A percentile compares a stretch with the other conserved stretches of the same genome.
Evolutionary conservation across 2,329 filamentous ascomycete genomes (phyloP).

Genomic region (Ceratocystiopsis sp.): DNA sequence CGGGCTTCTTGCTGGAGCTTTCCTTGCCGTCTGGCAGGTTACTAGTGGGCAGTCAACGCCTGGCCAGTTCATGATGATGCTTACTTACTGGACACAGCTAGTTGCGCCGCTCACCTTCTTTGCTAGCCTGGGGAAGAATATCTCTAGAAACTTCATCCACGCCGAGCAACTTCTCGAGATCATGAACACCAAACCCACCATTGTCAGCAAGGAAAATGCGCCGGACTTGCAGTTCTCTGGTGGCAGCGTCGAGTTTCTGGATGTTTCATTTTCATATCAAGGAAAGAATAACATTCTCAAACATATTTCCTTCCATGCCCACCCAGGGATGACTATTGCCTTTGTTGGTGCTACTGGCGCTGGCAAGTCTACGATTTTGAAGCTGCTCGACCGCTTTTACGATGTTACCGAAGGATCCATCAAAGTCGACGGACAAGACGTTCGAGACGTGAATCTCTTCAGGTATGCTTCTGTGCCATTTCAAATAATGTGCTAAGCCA

Average conservation of each 20-base stretch:
- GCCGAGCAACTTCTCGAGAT: slow-evolving; percentile 40
- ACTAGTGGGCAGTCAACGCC: slow-evolving; percentile 40
- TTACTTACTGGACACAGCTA: slow-evolving; percentile 60
- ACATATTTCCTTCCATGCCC: slow-evolving; percentile 31
- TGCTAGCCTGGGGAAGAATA: slow-evolving; percentile 34
- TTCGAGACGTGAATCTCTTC: slow-evolving; percentile 34
- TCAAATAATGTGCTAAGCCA: no score
- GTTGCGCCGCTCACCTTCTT: slow-evolving; percentile 58
- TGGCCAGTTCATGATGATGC: slow-evolving; percentile 52
- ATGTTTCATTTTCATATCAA: slow-evolving; percentile 42
- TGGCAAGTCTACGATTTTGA: slow-evolving; percentile 40
- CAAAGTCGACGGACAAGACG: slow-evolving; percentile 37
- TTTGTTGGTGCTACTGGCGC: slow-evolving; percentile 44
- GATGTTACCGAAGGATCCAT: slow-evolving; percentile 36
- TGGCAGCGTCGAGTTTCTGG: slow-evolving; percentile 36
- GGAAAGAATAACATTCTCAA: slow-evolving; percentile 40
- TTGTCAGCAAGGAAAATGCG: slow-evolving; percentile 34
- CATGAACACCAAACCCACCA: slow-evolving; percentile 38
- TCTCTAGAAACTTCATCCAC: slow-evolving; percentile 39
- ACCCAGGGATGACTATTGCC: slow-evolving; percentile 36
- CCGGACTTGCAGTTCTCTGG: slow-evolving; percentile 31
- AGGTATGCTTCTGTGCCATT: slow-evolving; percentile 16
- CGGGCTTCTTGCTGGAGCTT: slow-evolving; percentile 48
- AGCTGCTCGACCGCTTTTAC: slow-evolving; percentile 42
- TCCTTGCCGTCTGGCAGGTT: slow-evolving; percentile 48